These are phyloP conservation scores for Fusarium succisae DNA, from an alignment of 2,329 filamentous ascomycete genomes.

Conservation along the genomic window DNA sequence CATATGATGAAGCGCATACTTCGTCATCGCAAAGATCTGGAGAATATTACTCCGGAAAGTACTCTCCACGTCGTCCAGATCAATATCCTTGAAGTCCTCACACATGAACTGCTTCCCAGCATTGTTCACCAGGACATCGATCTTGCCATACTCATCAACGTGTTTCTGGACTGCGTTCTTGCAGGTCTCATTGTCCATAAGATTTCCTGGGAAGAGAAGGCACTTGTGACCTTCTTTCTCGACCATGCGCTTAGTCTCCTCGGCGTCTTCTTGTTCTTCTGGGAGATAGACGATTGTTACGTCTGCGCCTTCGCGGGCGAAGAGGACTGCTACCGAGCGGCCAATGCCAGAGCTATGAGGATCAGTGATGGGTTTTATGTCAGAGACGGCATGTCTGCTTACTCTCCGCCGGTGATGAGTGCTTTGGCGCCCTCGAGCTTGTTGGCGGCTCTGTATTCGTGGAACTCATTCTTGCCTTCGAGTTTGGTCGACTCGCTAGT, in stretches of 20 bases:
- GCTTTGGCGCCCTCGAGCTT: slow-evolving; percentile 62
- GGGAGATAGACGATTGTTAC: slow-evolving; percentile 65
- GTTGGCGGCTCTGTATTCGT: slow-evolving; percentile 55
- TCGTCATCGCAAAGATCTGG: slow-evolving; percentile 68
- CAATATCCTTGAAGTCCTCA: slow-evolving; percentile 61
- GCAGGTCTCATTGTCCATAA: slow-evolving; percentile 61
- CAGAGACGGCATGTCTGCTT: slow-evolving; percentile 25
- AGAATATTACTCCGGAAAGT: slow-evolving; percentile 67
- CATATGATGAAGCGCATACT: slow-evolving; percentile 66
- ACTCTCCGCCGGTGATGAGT: slow-evolving; percentile 67
- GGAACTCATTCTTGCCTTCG: slow-evolving; percentile 49
- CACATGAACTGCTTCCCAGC: slow-evolving; percentile 66
- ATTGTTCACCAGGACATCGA: slow-evolving; percentile 67
- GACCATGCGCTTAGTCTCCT: slow-evolving; percentile 62
- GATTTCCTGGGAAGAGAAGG: slow-evolving; percentile 57
- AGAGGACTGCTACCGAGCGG: slow-evolving; percentile 62
- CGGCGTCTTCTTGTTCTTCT: slow-evolving; percentile 64
- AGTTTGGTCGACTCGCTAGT: slow-evolving; percentile 53
- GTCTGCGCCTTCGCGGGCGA: slow-evolving; percentile 67
- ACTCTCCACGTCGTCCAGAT: slow-evolving; percentile 63
- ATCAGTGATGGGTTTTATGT: not conserved
- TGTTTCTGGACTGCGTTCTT: slow-evolving; percentile 62
- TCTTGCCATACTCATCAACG: slow-evolving; percentile 56
- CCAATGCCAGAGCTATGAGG: slow-evolving; percentile 61
- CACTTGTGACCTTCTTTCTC: slow-evolving; percentile 60